A percentile compares a stretch with the other conserved stretches of the same genome.
Conservation (phyloP, 2,329 filamentous ascomycete species). For the Aspergillus hiratsukae region DNA sequence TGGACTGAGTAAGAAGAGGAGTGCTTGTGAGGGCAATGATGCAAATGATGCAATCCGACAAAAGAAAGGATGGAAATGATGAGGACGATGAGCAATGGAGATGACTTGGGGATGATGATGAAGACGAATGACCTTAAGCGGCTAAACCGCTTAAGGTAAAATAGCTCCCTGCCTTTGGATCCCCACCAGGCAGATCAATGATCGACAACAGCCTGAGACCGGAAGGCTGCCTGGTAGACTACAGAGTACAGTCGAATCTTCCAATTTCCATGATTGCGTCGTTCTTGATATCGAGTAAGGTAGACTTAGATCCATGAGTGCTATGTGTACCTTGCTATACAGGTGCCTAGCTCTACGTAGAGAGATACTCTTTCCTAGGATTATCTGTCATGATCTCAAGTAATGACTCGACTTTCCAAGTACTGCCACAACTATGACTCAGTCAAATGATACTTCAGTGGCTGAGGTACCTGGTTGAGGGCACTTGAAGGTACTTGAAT, state of each 20-base stretch:
- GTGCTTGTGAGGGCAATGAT: background rate
- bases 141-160: background rate
- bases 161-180: background rate
- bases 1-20: background rate
- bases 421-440: no score
- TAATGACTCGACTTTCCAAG: no score
- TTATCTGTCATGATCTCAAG: no score
- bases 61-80: slow-evolving; percentile 2
- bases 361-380: background rate
- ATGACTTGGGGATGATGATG: background rate
- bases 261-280: background rate
- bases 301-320: background rate
- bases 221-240: background rate
- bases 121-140: background rate
- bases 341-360: background rate
- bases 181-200: background rate
- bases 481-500: background rate
- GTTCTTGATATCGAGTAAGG: background rate
- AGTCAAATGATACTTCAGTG: no score
- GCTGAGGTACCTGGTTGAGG: no score
- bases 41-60: background rate
- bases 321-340: background rate
- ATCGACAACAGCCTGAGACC: slow-evolving; percentile 6
- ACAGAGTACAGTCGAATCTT: background rate
- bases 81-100: background rate